Conservation (phyloP, 148 eudicot genomes). For the Amaranthus cruentus region DNA sequence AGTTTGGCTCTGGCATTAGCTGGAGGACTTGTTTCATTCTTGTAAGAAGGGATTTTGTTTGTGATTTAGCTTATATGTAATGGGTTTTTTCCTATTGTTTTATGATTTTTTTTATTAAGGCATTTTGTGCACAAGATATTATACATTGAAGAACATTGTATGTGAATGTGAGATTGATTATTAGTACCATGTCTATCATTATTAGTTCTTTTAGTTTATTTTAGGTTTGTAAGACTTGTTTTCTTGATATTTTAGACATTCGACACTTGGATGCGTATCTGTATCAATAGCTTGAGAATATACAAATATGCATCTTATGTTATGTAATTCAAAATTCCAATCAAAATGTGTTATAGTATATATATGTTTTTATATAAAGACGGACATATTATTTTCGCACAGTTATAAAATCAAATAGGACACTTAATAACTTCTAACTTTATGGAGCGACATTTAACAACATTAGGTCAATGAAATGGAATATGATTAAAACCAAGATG, state of each 20-base stretch:
- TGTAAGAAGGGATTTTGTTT: slow-evolving; percentile 24
- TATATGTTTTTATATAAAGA: too few relatives aligned
- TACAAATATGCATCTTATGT: neutral
- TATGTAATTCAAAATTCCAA: too few relatives aligned
- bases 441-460: too few relatives aligned
- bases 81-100: slow-evolving; percentile 25
- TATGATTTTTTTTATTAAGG: slow-evolving; percentile 20
- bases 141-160: slow-evolving; percentile 20
- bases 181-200: too few relatives aligned
- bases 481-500: too few relatives aligned
- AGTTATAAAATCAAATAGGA: too few relatives aligned
- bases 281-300: neutral
- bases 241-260: neutral
- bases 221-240: neutral
- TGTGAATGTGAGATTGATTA: slow-evolving; percentile 24
- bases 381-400: too few relatives aligned
- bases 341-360: too few relatives aligned
- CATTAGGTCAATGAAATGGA: too few relatives aligned
- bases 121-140: neutral
- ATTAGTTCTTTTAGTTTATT: neutral
- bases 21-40: slow-evolving; percentile 32
- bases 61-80: slow-evolving; percentile 25
- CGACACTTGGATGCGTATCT: too few relatives aligned
- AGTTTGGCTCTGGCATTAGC: slow-evolving; percentile 38
- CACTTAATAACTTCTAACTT: too few relatives aligned